Evolutionary conservation across 768 basidiomycete genomes (phyloP), one percentile per base, ranked within the genome.

Genomic region (Podaxis sp.): DNA sequence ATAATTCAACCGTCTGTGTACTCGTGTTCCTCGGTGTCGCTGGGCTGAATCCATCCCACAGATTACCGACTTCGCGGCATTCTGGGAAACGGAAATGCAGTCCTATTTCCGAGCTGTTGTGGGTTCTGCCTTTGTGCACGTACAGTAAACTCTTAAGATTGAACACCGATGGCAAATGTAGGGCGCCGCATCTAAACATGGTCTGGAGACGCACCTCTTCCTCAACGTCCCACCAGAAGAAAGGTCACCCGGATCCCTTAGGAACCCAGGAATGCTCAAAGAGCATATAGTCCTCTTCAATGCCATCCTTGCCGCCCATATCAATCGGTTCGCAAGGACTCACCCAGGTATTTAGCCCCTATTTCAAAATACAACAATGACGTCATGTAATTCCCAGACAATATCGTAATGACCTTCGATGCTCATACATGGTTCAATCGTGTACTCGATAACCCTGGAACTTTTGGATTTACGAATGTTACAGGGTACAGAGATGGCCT

Each of bases 161-260:
- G 5, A 43, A 56, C 43, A 6, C 12, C 9, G 4, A 19, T 40
- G 15, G 11, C 24, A 4, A 22, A 33, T 9, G 49, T 47, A 71
- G 68, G 65, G 64, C 56, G 11, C 63, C 79, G 83, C 77, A 76
- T 75, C 69, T 65, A 63, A 75, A 43, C 71, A 73, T 51, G 80
- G 80, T 47, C 76, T 84, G 15, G 69, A 66, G 22, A 75, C 79
- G 4, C 81, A 85, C 64, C 73, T 85, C 25, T 84, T 85, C 71
- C 71, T 85, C 69, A 85, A 83, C 64, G 82, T 84, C n/a, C 82
- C 83, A 36, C 81, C 84, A 22, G 80, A 78, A 64, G 78, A 83
- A 59, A 79, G 83, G 27, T 69, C 75, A n/a, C 84, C 84, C 12
- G 70, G 66, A 13, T 68, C 68, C 37, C 49, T 80, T 33, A 72